Conservation (phyloP, 1,284 basidiomycete genomes). For the Boletus holoroseus region DNA sequence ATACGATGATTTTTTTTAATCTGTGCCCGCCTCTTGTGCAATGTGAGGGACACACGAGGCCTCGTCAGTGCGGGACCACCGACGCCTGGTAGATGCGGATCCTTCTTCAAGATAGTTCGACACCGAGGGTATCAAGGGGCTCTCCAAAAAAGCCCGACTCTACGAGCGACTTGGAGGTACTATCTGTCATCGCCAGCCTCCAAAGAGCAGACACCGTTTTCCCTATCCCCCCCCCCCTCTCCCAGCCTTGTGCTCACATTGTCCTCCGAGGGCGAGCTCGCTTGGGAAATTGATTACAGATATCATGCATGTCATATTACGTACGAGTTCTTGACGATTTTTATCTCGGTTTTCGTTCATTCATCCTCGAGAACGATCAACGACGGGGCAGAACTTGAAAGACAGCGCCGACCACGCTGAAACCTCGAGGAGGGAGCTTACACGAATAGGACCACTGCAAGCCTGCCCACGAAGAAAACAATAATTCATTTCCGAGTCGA, state of each 20-base stretch:
- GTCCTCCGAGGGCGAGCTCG: background rate
- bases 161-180: background rate
- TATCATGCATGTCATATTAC: slow-evolving; percentile 2
- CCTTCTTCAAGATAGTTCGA: too few relatives aligned
- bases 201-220: background rate
- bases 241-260: background rate
- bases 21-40: too few relatives aligned
- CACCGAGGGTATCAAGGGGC: too few relatives aligned
- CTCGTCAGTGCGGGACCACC: too few relatives aligned
- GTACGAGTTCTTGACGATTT: background rate
- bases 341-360: slow-evolving; percentile 2
- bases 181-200: background rate
- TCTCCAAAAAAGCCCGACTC: background rate
- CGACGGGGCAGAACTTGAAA: background rate
- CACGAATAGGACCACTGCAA: background rate
- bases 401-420: slow-evolving; percentile 2
- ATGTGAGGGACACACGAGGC: too few relatives aligned
- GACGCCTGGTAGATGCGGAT: too few relatives aligned
- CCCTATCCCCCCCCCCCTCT: background rate
- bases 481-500: background rate
- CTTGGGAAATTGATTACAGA: background rate
- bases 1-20: too few relatives aligned
- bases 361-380: background rate
- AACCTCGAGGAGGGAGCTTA: background rate
- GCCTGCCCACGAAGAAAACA: background rate